A percentile compares a stretch with the other conserved stretches of the same genome.
These are phyloP conservation scores for Craterostigma plantagineum DNA, from an alignment of 257 asterid species.

Conservation along the genomic window DNA sequence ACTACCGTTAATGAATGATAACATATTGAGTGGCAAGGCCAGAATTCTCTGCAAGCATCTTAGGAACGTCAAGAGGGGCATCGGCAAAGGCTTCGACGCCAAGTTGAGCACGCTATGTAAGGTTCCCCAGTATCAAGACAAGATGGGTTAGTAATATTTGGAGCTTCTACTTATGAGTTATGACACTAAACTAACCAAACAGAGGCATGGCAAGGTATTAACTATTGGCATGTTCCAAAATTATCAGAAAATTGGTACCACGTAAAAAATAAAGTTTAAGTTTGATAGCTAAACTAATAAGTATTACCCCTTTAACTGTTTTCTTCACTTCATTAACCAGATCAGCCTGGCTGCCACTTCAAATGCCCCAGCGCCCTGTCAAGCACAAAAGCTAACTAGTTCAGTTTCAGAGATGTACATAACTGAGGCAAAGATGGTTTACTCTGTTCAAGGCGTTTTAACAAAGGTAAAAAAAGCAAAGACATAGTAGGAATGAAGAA, in stretches of 20 bases:
- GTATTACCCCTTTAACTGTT: conserved; percentile 89
- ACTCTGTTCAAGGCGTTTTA: too few species aligned
- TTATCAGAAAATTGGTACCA: neutral
- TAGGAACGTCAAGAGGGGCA: conserved; percentile 93
- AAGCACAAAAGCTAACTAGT: neutral
- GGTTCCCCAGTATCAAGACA: conserved; percentile 12
- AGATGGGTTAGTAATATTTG: conserved; percentile 1
- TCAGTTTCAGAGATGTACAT: too few species aligned
- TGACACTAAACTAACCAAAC: too few species aligned
- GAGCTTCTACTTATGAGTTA: too few species aligned
- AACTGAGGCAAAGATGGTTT: too few species aligned
- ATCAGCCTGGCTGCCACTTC: conserved; percentile 96
- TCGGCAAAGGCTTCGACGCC: conserved; percentile 96
- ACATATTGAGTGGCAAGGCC: conserved; percentile 98
- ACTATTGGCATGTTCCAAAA: too few species aligned
- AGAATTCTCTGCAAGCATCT: conserved; percentile 88
- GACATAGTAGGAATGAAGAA: too few species aligned
- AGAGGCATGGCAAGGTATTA: too few species aligned
- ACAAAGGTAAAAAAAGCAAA: too few species aligned
- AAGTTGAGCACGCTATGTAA: conserved; percentile 81
- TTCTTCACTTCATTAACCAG: conserved; percentile 87
- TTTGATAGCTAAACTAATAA: too few species aligned
- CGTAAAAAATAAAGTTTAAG: too few species aligned
- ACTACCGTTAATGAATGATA: conserved; percentile 77
- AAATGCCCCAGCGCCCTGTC: conserved; percentile 98